Evolutionary conservation across 2,329 filamentous ascomycete species (phyloP), one percentile per base, ranked within the genome.

Genomic region (Talaromyces sp.): DNA sequence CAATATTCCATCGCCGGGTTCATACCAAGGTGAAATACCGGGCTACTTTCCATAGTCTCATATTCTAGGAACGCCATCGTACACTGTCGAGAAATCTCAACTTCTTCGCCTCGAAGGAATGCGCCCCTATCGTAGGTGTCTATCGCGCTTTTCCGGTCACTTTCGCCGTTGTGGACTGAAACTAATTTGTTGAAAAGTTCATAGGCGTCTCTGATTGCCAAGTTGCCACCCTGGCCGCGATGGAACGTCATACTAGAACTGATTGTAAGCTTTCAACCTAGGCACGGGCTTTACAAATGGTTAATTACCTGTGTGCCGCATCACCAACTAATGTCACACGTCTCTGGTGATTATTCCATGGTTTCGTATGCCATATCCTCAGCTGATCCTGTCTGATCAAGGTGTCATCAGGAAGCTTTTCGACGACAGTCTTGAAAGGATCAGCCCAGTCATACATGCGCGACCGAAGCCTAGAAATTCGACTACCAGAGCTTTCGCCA

Each of bases 161-260:
- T 52, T 35, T 54, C 56, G 8, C 37, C 62, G 25, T 13, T 52
- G 9, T 61, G 22, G 17, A 56, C 47, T 1, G 47, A 41, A 9
- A 56, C 15, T 10, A 64, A 25, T 5, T 41, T 52, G 25, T 56
- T 64, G 33, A 61, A 57, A 22, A 64, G 58, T 45, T 64, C 62
- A 37, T 54, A 50, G 10, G 62, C 62, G 39, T 64, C 62, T 35
- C 47, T 64, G 7, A 64, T 64, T 27, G 57, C 62, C 37, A 64
- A 27, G 17, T 64, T 64, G 8, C 62, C 62, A 17, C 62, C 62
- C 39, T 64, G 56, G 27, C 62, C 62, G 10, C 62, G 62, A n/a
- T 61, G 62, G 11, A 64, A 64, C 8, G 57, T 64, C 56, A 61
- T 64, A 56, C 56, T 64, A n/a, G n/a, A 6, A 43, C 45, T n/a